phyloP scores from a whole-genome alignment of 176 grass and related monocot genomes.

The Hyparrhenia diplandra region DNA sequence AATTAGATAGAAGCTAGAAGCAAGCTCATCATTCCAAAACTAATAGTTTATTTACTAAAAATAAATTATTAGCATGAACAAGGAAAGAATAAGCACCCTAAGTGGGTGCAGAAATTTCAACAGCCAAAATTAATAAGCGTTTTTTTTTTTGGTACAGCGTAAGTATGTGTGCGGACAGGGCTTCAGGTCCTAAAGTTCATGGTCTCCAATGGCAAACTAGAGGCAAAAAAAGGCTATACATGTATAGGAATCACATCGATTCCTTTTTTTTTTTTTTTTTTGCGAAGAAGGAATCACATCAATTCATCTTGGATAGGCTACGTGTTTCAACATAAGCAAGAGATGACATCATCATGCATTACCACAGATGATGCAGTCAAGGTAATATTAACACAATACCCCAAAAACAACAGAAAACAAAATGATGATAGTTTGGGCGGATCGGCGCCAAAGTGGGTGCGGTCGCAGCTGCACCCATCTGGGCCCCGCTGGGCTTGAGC shows the following conservation, averaged over 20 bases:
- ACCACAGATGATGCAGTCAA: neutral
- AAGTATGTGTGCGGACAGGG: neutral
- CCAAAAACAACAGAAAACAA: neutral
- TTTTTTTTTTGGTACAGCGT: neutral
- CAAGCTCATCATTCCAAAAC: neutral
- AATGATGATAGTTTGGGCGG: neutral
- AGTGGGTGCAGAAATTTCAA: neutral
- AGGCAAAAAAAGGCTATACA: neutral
- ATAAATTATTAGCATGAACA: neutral
- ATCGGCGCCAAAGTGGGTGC: too few relatives aligned
- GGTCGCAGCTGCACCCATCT: too few relatives aligned
- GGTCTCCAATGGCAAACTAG: neutral
- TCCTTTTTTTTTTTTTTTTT: too few relatives aligned
- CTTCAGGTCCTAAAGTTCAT: neutral
- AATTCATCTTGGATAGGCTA: neutral
- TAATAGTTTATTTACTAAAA: neutral
- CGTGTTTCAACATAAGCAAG: neutral
- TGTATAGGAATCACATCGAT: neutral
- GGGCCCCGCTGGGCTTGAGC: too few relatives aligned
- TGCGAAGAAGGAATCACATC: too few relatives aligned
- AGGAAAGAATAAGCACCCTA: neutral
- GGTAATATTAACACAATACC: neutral
- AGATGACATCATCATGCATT: neutral
- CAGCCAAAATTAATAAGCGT: neutral
- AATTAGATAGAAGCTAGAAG: conserved; percentile 5